Evolutionary conservation across 1,139 yeast species (phyloP).

Genomic region (Nakaseomyces bracarensis): DNA sequence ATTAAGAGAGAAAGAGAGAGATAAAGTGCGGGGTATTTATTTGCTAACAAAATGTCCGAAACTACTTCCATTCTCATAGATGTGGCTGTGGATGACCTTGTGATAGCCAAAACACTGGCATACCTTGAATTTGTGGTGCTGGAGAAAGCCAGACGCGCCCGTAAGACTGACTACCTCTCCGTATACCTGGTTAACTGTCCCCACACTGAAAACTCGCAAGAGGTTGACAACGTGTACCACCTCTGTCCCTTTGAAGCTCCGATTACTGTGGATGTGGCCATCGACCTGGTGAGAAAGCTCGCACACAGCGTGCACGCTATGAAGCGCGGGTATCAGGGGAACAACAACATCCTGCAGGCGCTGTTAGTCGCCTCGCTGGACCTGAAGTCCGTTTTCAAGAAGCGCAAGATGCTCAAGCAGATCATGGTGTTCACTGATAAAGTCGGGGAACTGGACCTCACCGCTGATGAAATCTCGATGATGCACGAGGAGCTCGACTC

Average conservation of each 20-base stretch:
- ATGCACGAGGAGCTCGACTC: slow-evolving; percentile 21
- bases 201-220: slow-evolving; percentile 20
- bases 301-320: not conserved
- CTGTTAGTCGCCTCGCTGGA: slow-evolving; percentile 31
- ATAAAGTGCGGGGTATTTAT: too few relatives aligned
- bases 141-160: slow-evolving; percentile 21
- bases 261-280: slow-evolving; percentile 13
- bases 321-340: slow-evolving; percentile 1
- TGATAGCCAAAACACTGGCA: slow-evolving; percentile 14
- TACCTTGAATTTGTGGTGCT: slow-evolving; percentile 25
- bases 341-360: slow-evolving; percentile 21
- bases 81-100: not conserved
- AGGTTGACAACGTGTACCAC: slow-evolving; percentile 25
- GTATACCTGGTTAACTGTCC: slow-evolving; percentile 27
- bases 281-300: slow-evolving; percentile 10
- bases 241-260: slow-evolving; percentile 24
- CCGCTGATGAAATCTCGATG: slow-evolving; percentile 23
- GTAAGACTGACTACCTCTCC: slow-evolving; percentile 30
- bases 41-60: slow-evolving; percentile 1
- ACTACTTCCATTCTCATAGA: slow-evolving; percentile 4
- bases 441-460: slow-evolving; percentile 33
- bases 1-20: not conserved
- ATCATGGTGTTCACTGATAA: slow-evolving; percentile 44
- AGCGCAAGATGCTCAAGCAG: slow-evolving; percentile 33
- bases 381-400: slow-evolving; percentile 30